phyloP scores from a whole-genome alignment of 257 asterid genomes.

The Henckelia pumila region DNA sequence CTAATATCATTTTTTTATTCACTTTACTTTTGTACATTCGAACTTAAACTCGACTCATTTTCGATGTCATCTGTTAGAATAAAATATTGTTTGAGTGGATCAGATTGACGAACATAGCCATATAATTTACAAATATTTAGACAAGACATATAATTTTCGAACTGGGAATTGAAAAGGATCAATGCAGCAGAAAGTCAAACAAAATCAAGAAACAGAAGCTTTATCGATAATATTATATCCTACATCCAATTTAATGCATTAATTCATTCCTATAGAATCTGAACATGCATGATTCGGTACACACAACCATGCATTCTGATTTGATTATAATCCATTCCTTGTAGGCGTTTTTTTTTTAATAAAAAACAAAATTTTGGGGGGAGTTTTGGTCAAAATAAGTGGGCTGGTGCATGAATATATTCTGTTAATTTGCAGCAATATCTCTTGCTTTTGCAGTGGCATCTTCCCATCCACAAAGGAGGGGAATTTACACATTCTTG shows the following conservation, averaged over 20 bases:
- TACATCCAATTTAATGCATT: neutral
- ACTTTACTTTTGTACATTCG: neutral
- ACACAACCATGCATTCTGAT: neutral
- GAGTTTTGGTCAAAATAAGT: conserved; percentile 35
- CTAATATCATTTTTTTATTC: too few species aligned
- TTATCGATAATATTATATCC: neutral
- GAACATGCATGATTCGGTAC: conserved; percentile 3
- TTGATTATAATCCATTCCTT: conserved; percentile 17
- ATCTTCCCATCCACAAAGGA: conserved; percentile 20
- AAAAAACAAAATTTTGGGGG: neutral
- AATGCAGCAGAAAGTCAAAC: conserved; percentile 18
- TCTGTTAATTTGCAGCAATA: conserved; percentile 32
- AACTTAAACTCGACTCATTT: neutral
- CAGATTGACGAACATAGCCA: conserved; percentile 23
- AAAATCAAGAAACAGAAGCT: conserved; percentile 18
- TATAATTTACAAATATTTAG: neutral
- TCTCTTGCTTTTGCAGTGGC: conserved; percentile 23
- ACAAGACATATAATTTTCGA: neutral
- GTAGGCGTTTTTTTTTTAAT: neutral
- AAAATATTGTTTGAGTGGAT: conserved; percentile 17
- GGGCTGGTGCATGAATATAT: conserved; percentile 43
- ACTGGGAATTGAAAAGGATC: neutral
- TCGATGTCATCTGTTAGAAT: too few species aligned
- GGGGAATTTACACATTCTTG: conserved; percentile 8
- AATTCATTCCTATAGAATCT: conserved; percentile 25